These are phyloP conservation scores for Smallanthus sonchifolius DNA, from an alignment of 129 eudicot species.

Conservation along the genomic window DNA sequence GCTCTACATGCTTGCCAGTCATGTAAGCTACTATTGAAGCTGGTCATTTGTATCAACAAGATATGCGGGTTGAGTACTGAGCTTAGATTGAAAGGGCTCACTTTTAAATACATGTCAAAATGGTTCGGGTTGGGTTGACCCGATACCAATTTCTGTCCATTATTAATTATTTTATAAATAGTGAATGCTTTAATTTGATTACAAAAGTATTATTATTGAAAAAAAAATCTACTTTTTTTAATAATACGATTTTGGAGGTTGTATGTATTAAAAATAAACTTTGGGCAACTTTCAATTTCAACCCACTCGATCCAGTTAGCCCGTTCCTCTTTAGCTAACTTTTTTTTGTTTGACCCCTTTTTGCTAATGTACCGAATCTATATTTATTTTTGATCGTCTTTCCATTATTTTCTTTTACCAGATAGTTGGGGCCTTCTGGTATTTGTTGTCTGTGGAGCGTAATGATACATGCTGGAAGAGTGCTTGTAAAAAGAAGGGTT, in stretches of 20 bases:
- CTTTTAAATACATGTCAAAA: background rate
- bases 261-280: background rate
- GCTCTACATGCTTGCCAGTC: slow-evolving; percentile 92
- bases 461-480: slow-evolving; percentile 81
- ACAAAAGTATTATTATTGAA: background rate
- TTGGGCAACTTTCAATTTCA: background rate
- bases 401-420: slow-evolving; percentile 31
- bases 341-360: background rate
- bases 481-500: slow-evolving; percentile 47
- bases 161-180: background rate
- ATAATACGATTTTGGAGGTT: background rate
- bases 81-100: background rate
- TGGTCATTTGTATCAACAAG: background rate
- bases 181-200: background rate
- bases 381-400: slow-evolving; percentile 1
- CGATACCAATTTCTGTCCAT: background rate
- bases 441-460: slow-evolving; percentile 77
- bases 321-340: background rate
- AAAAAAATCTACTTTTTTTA: background rate
- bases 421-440: slow-evolving; percentile 99
- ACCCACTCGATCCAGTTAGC: background rate
- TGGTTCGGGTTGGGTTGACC: background rate
- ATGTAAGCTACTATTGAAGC: slow-evolving; percentile 47
- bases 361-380: background rate
- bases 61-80: background rate